phyloP scores from a whole-genome alignment of 2,329 filamentous ascomycete species.

The Pyrenochaeta sp. region DNA sequence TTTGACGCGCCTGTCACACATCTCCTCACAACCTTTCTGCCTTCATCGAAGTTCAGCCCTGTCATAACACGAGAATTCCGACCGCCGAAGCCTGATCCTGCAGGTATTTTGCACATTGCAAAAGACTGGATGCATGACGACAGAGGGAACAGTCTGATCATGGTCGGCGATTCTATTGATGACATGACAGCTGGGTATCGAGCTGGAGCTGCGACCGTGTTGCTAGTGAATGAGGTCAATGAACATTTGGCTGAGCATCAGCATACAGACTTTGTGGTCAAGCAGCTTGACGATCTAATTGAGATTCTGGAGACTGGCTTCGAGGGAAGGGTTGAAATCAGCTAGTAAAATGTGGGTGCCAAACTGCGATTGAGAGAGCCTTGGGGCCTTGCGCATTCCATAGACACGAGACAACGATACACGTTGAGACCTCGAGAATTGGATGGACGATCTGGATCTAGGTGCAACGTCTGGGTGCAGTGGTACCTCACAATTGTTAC shows the following conservation, averaged over 20 bases:
- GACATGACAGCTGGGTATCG: conserved; percentile 88
- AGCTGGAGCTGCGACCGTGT: conserved; percentile 89
- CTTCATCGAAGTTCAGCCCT: conserved; percentile 73
- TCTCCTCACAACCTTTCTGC: conserved; percentile 78
- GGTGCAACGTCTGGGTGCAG: background rate
- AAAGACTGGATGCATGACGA: conserved; percentile 69
- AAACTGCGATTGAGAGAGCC: conserved; percentile 29
- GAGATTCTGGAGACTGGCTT: conserved; percentile 79
- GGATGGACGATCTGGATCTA: background rate
- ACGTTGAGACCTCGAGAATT: too few species aligned
- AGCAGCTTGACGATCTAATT: conserved; percentile 76
- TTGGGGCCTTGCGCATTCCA: conserved; percentile 1
- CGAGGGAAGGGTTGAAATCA: conserved; percentile 56
- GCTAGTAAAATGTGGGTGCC: conserved; percentile 35
- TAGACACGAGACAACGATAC: too few species aligned
- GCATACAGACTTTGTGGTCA: conserved; percentile 79
- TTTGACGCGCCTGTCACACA: conserved; percentile 80
- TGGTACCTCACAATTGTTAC: conserved; percentile 4
- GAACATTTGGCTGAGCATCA: conserved; percentile 72
- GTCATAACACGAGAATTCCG: conserved; percentile 85
- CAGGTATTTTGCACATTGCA: conserved; percentile 87
- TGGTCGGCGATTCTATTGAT: conserved; percentile 75
- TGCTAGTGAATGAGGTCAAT: conserved; percentile 87
- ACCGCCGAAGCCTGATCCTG: conserved; percentile 87
- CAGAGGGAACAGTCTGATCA: conserved; percentile 58